A percentile compares a stretch with the other conserved stretches of the same genome.
These are phyloP conservation scores for Rubus idaeus DNA, from an alignment of 306 rosid species.

Conservation along the genomic window DNA sequence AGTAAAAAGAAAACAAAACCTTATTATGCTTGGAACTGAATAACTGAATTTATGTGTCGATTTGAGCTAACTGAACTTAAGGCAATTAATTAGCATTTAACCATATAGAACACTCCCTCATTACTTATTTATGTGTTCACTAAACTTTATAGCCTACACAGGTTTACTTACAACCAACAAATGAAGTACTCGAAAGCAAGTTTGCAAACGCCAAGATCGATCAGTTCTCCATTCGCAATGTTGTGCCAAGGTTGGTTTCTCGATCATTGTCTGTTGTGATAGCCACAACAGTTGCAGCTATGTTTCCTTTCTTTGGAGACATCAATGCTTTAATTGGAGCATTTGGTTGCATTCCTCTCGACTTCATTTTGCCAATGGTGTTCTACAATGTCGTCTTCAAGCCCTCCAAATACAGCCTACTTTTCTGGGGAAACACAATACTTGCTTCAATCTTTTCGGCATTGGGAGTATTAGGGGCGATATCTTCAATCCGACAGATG, in stretches of 20 bases:
- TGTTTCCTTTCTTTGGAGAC: constrained; percentile 86
- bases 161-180: constrained; percentile 81
- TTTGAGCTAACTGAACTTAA: not conserved
- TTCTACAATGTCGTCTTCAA: constrained; percentile 67
- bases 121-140: no score
- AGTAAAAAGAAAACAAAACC: no score
- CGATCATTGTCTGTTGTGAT: constrained; percentile 59
- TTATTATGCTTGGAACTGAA: no score
- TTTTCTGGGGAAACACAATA: constrained; percentile 59
- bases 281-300: constrained; percentile 65
- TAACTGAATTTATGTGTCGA: not conserved
- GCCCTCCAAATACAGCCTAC: constrained; percentile 55
- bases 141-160: constrained; percentile 13
- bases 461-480: constrained; percentile 45
- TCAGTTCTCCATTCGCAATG: constrained; percentile 57
- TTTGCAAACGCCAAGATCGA: constrained; percentile 58
- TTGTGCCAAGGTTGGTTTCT: constrained; percentile 57
- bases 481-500: constrained; percentile 72
- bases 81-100: no score
- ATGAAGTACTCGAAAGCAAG: constrained; percentile 56
- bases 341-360: constrained; percentile 76
- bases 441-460: constrained; percentile 51
- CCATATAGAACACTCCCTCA: no score
- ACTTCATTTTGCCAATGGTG: constrained; percentile 81
- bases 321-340: constrained; percentile 77